These are phyloP conservation scores for Micromonas commoda DNA, from an alignment of 139 green algal species.

Conservation along the genomic window DNA sequence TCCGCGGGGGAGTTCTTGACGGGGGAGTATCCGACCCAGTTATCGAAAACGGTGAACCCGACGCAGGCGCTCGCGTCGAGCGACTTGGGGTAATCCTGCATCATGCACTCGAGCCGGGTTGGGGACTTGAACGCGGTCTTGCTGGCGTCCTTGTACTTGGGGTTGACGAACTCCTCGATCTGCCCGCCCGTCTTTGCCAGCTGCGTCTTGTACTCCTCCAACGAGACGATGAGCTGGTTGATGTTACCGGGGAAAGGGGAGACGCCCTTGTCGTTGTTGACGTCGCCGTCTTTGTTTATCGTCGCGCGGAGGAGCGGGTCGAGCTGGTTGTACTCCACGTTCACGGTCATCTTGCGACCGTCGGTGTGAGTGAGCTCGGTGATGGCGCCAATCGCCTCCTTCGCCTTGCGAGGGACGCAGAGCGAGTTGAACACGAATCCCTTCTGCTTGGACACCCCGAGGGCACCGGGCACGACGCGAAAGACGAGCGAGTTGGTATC, in stretches of 20 bases:
- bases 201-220: constrained; percentile 10
- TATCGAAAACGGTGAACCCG: constrained; percentile 85
- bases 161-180: constrained; percentile 98
- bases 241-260: constrained; percentile 85
- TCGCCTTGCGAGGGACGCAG: constrained; percentile 81
- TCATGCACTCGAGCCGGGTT: constrained; percentile 99
- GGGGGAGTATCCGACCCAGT: constrained; percentile 87
- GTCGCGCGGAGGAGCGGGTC: constrained; percentile 84
- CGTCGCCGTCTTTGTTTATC: constrained; percentile 51
- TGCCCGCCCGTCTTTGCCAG: constrained; percentile 67
- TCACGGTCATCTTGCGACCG: constrained; percentile 76
- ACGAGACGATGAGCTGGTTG: constrained; percentile 38
- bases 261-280: constrained; percentile 85
- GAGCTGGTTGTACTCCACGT: constrained; percentile 99
- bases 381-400: constrained; percentile 87
- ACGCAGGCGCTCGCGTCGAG: constrained; percentile 54
- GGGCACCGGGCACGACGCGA: constrained; percentile 69
- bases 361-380: constrained; percentile 43
- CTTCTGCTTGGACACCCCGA: constrained; percentile 63
- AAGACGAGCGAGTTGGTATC: constrained; percentile 97
- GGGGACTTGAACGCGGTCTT: constrained; percentile 84
- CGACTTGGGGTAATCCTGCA: constrained; percentile 75
- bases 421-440: constrained; percentile 91
- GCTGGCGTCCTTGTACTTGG: constrained; percentile 87
- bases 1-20: constrained; percentile 93